Evolutionary conservation across 306 rosid genomes (phyloP).

Genomic region (Trifolium pratense): DNA sequence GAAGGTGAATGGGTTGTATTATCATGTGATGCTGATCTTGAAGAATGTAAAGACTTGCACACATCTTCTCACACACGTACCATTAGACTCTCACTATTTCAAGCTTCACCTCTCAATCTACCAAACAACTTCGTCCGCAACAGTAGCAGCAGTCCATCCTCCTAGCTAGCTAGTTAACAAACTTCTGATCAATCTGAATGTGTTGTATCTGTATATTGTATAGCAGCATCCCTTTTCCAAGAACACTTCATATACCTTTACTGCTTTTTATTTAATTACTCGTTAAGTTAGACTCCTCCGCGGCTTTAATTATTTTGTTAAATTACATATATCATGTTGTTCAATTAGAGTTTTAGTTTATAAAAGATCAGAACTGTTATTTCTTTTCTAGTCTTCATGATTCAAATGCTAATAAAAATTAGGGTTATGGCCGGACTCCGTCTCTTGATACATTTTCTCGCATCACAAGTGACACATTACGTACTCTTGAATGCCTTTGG

Average conservation of each 20-base stretch:
- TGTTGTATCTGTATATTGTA: not conserved
- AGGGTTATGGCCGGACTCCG: too few relatives aligned
- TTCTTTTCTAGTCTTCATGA: not conserved
- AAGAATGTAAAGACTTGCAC: slow-evolving; percentile 59
- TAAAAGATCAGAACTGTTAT: not conserved
- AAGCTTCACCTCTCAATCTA: slow-evolving; percentile 46
- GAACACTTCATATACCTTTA: not conserved
- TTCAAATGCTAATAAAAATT: not conserved
- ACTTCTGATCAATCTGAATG: not conserved
- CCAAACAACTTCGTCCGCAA: slow-evolving; percentile 38
- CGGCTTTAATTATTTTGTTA: slow-evolving; percentile 19
- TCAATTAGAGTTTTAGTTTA: slow-evolving; percentile 4
- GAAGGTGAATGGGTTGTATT: slow-evolving; percentile 61
- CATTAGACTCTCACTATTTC: slow-evolving; percentile 57
- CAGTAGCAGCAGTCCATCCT: slow-evolving; percentile 24
- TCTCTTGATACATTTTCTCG: too few relatives aligned
- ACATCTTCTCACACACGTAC: slow-evolving; percentile 58
- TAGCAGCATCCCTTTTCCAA: not conserved
- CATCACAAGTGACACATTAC: too few relatives aligned
- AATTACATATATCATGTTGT: not conserved
- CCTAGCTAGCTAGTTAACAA: not conserved
- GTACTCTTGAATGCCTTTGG: too few relatives aligned
- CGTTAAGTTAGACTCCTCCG: not conserved
- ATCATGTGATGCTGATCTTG: slow-evolving; percentile 64
- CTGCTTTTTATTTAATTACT: slow-evolving; percentile 1